Evolutionary conservation across 306 rosid species (phyloP).

Genomic region (Carpinus fangiana): DNA sequence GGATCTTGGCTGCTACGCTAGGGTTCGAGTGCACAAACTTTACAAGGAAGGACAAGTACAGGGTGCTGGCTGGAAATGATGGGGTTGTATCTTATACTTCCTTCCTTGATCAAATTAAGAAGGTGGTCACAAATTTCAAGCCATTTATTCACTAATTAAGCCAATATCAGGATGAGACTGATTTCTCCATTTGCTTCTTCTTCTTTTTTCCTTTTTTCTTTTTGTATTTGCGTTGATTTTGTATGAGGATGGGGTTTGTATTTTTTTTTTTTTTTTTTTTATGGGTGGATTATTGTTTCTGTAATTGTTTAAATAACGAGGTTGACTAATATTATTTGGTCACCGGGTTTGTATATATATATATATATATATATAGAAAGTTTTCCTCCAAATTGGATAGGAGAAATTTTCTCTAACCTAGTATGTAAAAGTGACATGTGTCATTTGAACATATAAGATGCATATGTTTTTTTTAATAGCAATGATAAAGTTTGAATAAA

Average conservation of each 20-base stretch:
- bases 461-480: too few relatives aligned
- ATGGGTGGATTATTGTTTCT: neutral
- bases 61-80: slow-evolving; percentile 85
- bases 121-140: slow-evolving; percentile 42
- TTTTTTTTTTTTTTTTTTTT: neutral
- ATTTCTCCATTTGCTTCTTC: neutral
- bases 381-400: too few relatives aligned
- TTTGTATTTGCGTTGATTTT: neutral
- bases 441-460: too few relatives aligned
- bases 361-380: too few relatives aligned
- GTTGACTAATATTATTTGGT: too few relatives aligned
- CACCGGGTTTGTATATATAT: too few relatives aligned
- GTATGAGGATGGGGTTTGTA: neutral
- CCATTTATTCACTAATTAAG: slow-evolving; percentile 50
- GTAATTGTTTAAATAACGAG: slow-evolving; percentile 10
- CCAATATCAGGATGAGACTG: neutral
- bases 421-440: too few relatives aligned
- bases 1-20: slow-evolving; percentile 72
- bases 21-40: slow-evolving; percentile 95
- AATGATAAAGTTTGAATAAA: too few relatives aligned
- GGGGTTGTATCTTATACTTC: slow-evolving; percentile 65
- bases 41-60: slow-evolving; percentile 85
- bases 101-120: slow-evolving; percentile 42
- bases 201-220: neutral
- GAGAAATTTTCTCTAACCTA: too few relatives aligned